Conservation (phyloP, 768 basidiomycete genomes). For the Heimioporus sp. region DNA sequence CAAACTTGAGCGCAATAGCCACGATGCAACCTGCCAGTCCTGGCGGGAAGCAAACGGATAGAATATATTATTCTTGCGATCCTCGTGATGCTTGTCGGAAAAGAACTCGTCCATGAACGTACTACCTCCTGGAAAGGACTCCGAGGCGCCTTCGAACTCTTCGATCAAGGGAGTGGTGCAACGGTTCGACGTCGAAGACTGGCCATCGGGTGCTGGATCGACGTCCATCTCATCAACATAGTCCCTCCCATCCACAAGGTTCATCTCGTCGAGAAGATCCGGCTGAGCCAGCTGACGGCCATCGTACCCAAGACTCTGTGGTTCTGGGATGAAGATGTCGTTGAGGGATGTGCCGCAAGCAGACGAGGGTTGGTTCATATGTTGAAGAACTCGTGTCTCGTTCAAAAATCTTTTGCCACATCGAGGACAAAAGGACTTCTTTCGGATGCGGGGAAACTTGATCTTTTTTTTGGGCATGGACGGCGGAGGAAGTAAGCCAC, state of each 20-base stretch:
- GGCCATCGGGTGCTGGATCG: too few species aligned
- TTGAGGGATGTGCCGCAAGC: not conserved
- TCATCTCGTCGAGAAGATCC: too few species aligned
- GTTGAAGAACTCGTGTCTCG: not conserved
- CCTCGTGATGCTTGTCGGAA: not conserved
- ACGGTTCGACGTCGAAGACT: too few species aligned
- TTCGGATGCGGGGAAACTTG: not conserved
- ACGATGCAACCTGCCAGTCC: conserved; percentile 4
- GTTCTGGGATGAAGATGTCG: not conserved
- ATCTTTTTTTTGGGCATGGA: not conserved
- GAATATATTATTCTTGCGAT: not conserved
- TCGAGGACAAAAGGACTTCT: not conserved
- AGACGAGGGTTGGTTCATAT: not conserved
- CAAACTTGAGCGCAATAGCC: conserved; percentile 1
- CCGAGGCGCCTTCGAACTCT: not conserved
- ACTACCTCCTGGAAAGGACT: not conserved
- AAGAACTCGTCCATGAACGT: conserved; percentile 5
- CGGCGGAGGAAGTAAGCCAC: too few species aligned
- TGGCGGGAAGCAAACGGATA: not conserved
- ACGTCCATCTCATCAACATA: too few species aligned
- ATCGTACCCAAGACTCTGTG: too few species aligned
- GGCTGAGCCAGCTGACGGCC: too few species aligned
- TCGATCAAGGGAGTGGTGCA: too few species aligned
- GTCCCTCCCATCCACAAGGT: too few species aligned
- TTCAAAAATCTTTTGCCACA: not conserved